These are phyloP conservation scores for Debaryomyces fabryi DNA, from an alignment of 1,139 yeast genomes.

Conservation along the genomic window DNA sequence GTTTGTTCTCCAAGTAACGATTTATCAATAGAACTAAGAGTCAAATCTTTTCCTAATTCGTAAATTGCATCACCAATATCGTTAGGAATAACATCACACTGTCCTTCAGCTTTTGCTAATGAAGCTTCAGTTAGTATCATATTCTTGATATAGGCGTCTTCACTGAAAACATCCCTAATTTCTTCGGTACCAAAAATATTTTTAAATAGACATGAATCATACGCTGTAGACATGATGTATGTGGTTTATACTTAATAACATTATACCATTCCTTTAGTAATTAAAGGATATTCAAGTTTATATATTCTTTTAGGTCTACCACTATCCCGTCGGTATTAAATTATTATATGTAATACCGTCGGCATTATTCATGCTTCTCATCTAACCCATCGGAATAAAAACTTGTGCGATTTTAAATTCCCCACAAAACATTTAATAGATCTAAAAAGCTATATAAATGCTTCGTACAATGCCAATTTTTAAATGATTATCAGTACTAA, in stretches of 20 bases:
- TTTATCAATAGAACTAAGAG: neutral
- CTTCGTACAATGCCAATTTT: neutral
- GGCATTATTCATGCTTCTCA: neutral
- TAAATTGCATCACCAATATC: neutral
- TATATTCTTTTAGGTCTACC: neutral
- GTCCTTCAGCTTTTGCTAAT: conserved; percentile 3
- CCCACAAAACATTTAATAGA: neutral
- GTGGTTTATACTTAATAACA: neutral
- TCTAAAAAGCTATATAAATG: neutral
- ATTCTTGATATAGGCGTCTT: neutral
- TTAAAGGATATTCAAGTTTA: neutral
- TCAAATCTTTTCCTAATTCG: neutral
- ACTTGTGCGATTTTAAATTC: neutral
- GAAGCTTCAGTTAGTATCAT: neutral
- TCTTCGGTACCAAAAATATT: neutral
- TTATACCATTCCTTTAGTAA: too few species aligned
- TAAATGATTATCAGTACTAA: neutral
- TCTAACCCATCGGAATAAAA: neutral
- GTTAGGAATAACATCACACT: neutral
- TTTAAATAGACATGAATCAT: conserved; percentile 1
- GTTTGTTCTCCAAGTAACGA: neutral
- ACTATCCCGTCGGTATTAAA: neutral
- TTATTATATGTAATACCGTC: neutral
- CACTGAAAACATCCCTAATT: neutral
- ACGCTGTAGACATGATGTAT: neutral